Base-by-base conservation (phyloP, 2,329 filamentous ascomycete species). In the Phialophora tarda region DNA sequence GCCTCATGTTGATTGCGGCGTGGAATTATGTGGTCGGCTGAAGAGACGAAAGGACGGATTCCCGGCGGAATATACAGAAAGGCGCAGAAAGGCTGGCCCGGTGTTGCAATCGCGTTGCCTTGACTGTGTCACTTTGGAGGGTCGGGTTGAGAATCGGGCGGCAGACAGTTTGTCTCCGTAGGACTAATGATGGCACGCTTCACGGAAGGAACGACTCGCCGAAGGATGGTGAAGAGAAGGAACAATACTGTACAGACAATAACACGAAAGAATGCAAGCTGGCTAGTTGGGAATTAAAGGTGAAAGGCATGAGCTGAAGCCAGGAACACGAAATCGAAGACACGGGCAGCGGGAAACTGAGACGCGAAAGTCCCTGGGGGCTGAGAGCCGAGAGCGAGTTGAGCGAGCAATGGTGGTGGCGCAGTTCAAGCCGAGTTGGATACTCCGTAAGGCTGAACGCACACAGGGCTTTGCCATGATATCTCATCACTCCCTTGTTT, bases 1-100 rank as follows among this genome's bases (percentile, higher is more conserved):
- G 60, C 38, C 69, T 55, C 71, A 73, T 73, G 28, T 61, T 61
- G 59, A 32, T 26, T n/a, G 26, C 11, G 50, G 23, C 24, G 26
- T 21, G 7, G 23, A 26, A 24, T 30, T 26, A n/a, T 47, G 34
- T 3, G 44, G 14, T 23, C n/a, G 44, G 41, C 11, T 23, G 54
- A n/a, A 28, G n/a, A 61, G 47, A 61, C 57, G 44, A 53, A 38
- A 21, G 30, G 44, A 26, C 47, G 21, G 4, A 21, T 24, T 41
- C n/a, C 30, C 23, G 47, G 26, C 12, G 26, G 26, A 50, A 32
- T 24, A 47, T 28, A 17, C 21, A 21, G 32, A 11, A 26, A 23
- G 12, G 47, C 11, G 6, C 17, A 12, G 59, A 17, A 11, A 61
- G 30, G 30, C 59, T 38, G 59, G 47, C 21, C n/a, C 3, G 23